Percentiles rank a stretch among this genome's conserved stretches.
These are phyloP conservation scores for Xylaria polymorpha DNA, from an alignment of 2,329 filamentous ascomycete species.

Conservation along the genomic window DNA sequence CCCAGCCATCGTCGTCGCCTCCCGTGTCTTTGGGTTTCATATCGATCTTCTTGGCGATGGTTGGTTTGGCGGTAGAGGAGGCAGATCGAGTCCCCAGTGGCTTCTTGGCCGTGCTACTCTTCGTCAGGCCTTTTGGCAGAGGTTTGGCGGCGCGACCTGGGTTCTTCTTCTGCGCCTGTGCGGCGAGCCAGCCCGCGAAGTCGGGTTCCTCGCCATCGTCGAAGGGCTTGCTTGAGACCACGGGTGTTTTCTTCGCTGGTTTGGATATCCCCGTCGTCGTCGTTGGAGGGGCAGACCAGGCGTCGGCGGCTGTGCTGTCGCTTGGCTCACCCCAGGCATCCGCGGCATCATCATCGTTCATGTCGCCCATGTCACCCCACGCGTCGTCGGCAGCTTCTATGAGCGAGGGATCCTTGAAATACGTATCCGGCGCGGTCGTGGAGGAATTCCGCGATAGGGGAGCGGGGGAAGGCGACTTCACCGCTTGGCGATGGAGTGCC, in stretches of 20 bases:
- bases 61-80: conserved; percentile 44
- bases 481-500: conserved; percentile 68
- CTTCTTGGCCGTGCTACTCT: conserved; percentile 58
- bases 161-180: conserved; percentile 79
- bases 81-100: conserved; percentile 52
- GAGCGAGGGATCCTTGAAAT: conserved; percentile 56
- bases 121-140: conserved; percentile 85
- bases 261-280: conserved; percentile 17
- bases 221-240: conserved; percentile 63
- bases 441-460: conserved; percentile 62
- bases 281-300: conserved; percentile 31
- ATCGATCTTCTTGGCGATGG: conserved; percentile 72
- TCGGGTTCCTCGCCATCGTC: conserved; percentile 91
- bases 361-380: conserved; percentile 76
- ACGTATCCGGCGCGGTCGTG: conserved; percentile 56
- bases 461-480: conserved; percentile 62
- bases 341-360: conserved; percentile 64
- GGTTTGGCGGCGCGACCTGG: conserved; percentile 62
- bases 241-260: conserved; percentile 50
- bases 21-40: conserved; percentile 71
- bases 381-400: conserved; percentile 66
- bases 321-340: conserved; percentile 79
- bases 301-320: conserved; percentile 52
- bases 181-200: conserved; percentile 94
- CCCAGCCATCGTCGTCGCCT: conserved; percentile 72